Evolutionary conservation across 352 stramenopile species (phyloP).

Genomic region (Pythium oligandrum): DNA sequence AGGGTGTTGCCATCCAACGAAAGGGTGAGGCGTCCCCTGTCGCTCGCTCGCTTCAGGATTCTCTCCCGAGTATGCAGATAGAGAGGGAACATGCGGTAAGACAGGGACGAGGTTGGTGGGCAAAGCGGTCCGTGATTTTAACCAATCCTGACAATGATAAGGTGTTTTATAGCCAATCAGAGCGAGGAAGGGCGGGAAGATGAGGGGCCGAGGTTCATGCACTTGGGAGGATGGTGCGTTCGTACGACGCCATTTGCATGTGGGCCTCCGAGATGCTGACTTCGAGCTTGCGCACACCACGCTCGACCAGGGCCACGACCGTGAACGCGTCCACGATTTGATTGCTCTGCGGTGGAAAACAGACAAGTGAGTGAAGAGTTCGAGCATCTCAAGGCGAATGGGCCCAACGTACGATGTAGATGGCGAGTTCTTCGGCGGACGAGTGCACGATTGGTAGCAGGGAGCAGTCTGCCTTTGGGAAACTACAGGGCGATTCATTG

Average conservation of each 20-base stretch:
- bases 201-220: background rate
- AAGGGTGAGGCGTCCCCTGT: no score
- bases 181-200: no score
- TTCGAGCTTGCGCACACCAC: conserved; percentile 87
- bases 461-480: conserved; percentile 93
- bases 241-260: conserved; percentile 86
- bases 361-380: background rate
- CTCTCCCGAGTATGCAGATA: no score
- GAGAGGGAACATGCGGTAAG: no score
- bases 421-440: conserved; percentile 94
- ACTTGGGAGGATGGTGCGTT: conserved; percentile 40
- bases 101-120: no score
- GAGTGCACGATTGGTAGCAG: conserved; percentile 96
- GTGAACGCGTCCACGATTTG: conserved; percentile 85
- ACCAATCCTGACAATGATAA: background rate
- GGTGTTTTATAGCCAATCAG: background rate
- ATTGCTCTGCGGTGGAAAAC: conserved; percentile 52
- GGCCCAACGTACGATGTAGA: conserved; percentile 84
- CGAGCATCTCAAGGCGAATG: conserved; percentile 1
- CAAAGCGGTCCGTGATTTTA: no score
- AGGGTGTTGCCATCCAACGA: no score
- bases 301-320: conserved; percentile 66
- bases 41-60: no score
- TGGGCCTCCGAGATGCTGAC: conserved; percentile 92
- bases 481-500: conserved; percentile 30